Conservation (phyloP, 2,329 filamentous ascomycete species). For the Penicillium aurantiogriseum region DNA sequence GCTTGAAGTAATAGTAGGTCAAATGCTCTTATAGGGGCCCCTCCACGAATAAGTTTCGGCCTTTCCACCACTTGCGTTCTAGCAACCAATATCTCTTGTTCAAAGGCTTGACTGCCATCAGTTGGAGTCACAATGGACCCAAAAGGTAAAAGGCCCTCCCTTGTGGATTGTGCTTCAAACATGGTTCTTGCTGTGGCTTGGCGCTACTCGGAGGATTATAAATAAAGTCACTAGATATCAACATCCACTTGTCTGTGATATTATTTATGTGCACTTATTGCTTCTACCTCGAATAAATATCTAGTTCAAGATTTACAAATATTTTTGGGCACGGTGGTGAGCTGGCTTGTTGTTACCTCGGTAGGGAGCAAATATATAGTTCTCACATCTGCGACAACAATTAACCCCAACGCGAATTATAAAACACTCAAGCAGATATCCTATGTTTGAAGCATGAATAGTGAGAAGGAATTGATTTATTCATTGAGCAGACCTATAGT, state of each 20-base stretch:
- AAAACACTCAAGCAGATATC: neutral
- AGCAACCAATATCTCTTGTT: too few species aligned
- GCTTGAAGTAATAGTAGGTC: neutral
- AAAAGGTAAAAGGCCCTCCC: too few species aligned
- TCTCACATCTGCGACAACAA: neutral
- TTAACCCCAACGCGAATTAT: neutral
- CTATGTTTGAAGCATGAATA: neutral
- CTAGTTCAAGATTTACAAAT: neutral
- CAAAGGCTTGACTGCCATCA: too few species aligned
- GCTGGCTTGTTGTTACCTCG: too few species aligned
- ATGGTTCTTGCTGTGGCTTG: neutral
- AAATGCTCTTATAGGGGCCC: too few species aligned
- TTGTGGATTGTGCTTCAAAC: neutral
- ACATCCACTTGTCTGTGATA: neutral
- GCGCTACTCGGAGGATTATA: neutral
- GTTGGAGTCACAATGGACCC: too few species aligned
- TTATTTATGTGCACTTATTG: neutral
- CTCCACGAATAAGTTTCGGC: too few species aligned
- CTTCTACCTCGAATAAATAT: neutral
- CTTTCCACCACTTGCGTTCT: too few species aligned
- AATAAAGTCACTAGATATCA: neutral
- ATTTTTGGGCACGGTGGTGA: neutral
- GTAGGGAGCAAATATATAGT: neutral
- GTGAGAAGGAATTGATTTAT: neutral
- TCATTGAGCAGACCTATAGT: neutral